These are phyloP conservation scores for Verticillium zaregamsianum DNA, from an alignment of 2,329 filamentous ascomycete genomes.

Conservation along the genomic window DNA sequence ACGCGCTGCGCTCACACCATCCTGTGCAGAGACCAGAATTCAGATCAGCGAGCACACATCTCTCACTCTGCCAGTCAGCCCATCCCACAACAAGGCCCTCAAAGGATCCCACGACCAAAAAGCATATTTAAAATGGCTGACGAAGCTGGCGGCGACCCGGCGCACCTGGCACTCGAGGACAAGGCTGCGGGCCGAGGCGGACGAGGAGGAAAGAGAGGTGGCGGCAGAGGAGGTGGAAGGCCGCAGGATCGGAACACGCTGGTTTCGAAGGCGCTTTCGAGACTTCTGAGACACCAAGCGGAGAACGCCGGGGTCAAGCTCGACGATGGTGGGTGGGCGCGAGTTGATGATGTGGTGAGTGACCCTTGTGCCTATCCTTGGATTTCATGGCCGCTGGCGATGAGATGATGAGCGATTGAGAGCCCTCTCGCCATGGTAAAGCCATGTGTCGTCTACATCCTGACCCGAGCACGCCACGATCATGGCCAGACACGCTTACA, in stretches of 20 bases:
- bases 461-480: neutral
- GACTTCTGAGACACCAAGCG: constrained; percentile 53
- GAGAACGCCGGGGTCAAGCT: constrained; percentile 51
- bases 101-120: neutral
- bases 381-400: neutral
- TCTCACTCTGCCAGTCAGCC: neutral
- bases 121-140: constrained; percentile 4
- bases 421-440: neutral
- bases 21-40: neutral
- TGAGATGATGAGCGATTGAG: too few relatives aligned
- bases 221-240: constrained; percentile 19
- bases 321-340: constrained; percentile 56
- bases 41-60: neutral
- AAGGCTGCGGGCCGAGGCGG: constrained; percentile 17
- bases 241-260: constrained; percentile 37
- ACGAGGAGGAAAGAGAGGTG: constrained; percentile 18
- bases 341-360: constrained; percentile 56
- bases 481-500: constrained; percentile 1
- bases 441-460: neutral
- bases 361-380: neutral
- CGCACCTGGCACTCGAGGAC: constrained; percentile 1
- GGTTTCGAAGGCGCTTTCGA: constrained; percentile 51
- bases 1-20: neutral
- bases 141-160: neutral
- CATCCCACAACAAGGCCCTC: neutral